Evolutionary conservation across 2,329 filamentous ascomycete genomes (phyloP).

Genomic region (Pseudocercospora eumusae): DNA sequence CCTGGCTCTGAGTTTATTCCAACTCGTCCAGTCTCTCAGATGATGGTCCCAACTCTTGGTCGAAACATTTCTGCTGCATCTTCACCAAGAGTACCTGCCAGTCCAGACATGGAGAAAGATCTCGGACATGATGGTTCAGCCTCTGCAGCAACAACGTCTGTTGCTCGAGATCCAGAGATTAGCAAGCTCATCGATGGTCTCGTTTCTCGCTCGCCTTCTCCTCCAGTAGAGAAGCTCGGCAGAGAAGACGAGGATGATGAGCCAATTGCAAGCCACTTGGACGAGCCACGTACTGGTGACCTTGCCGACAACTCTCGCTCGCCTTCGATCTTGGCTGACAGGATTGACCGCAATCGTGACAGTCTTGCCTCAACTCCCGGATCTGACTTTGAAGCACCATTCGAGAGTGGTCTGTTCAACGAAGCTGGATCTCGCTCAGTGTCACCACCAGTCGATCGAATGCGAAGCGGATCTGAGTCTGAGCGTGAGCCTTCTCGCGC

Average conservation of each 20-base stretch:
- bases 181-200: background rate
- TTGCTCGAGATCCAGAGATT: background rate
- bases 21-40: constrained; percentile 21
- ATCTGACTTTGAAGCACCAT: background rate
- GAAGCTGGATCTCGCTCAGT: constrained; percentile 1
- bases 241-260: background rate
- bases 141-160: background rate
- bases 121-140: background rate
- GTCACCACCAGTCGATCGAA: background rate
- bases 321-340: background rate
- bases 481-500: constrained; percentile 5
- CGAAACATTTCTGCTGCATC: constrained; percentile 4
- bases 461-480: background rate
- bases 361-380: background rate
- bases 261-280: background rate
- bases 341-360: background rate
- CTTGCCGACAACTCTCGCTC: constrained; percentile 6
- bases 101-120: background rate
- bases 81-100: background rate
- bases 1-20: constrained; percentile 21
- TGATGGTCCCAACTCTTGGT: constrained; percentile 16
- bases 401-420: constrained; percentile 1
- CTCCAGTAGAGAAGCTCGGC: background rate
- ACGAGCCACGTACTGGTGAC: constrained; percentile 3
- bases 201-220: background rate